phyloP scores from a whole-genome alignment of 2,329 filamentous ascomycete genomes.

The Pseudogymnoascus sp. region DNA sequence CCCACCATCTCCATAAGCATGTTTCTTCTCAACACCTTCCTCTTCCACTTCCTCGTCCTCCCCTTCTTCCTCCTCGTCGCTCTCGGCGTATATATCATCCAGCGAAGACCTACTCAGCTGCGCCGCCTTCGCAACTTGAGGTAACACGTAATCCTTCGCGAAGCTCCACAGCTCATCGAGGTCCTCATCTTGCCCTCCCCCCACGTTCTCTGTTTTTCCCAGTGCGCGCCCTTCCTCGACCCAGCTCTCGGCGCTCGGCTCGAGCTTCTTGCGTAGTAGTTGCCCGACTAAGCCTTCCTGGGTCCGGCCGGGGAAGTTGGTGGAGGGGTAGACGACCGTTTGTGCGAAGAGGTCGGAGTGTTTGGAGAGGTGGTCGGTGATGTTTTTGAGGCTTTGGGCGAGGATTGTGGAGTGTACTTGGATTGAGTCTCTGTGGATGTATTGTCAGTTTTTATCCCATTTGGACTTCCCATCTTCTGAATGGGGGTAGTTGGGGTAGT shows the following conservation, averaged over 20 bases:
- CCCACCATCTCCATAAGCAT: conserved; percentile 30
- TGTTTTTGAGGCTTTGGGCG: conserved; percentile 60
- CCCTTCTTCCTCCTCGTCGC: conserved; percentile 21
- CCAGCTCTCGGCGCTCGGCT: conserved; percentile 69
- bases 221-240: conserved; percentile 57
- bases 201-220: conserved; percentile 28
- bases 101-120: conserved; percentile 35
- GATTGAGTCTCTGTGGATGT: conserved; percentile 53
- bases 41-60: conserved; percentile 21
- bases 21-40: conserved; percentile 35
- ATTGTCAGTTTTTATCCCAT: conserved; percentile 13
- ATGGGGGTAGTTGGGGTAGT: not conserved
- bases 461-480: not conserved
- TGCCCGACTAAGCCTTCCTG: conserved; percentile 61
- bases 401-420: conserved; percentile 68
- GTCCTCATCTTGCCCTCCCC: conserved; percentile 32
- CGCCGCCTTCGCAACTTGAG: conserved; percentile 34
- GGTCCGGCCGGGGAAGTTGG: conserved; percentile 65
- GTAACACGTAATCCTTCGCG: conserved; percentile 36
- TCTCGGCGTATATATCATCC: conserved; percentile 28
- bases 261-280: conserved; percentile 76
- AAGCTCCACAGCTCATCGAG: conserved; percentile 52
- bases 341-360: conserved; percentile 62
- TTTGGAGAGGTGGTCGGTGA: conserved; percentile 59
- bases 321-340: conserved; percentile 68